These are phyloP conservation scores for Phytophthora citrophthora DNA, from an alignment of 352 stramenopile genomes.

Conservation along the genomic window DNA sequence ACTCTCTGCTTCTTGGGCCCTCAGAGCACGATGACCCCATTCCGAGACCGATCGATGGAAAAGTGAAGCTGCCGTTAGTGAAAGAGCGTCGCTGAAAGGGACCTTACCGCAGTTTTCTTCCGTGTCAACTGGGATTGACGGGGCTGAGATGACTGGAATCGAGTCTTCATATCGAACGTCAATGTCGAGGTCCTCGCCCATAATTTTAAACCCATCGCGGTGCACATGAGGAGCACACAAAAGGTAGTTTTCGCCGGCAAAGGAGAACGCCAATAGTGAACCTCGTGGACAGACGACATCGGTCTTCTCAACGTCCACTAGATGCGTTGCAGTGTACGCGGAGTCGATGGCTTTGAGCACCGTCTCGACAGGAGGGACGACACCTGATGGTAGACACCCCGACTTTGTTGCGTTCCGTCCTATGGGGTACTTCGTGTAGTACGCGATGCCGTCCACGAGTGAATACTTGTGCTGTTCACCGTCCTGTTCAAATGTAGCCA, in stretches of 20 bases:
- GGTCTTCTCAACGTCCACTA: conserved; percentile 2
- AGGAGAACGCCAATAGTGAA: conserved; percentile 23
- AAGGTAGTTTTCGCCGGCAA: conserved; percentile 43
- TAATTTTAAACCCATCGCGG: conserved; percentile 23
- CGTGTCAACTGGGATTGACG: conserved; percentile 2
- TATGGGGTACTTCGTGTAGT: conserved; percentile 29
- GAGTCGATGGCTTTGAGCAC: conserved; percentile 21
- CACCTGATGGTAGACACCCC: conserved; percentile 22
- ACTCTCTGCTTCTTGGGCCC: conserved; percentile 13
- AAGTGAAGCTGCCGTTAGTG: not conserved
- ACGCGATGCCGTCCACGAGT: conserved; percentile 41
- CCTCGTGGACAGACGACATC: conserved; percentile 4
- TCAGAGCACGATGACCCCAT: conserved; percentile 19
- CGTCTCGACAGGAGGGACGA: conserved; percentile 30
- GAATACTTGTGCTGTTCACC: conserved; percentile 42
- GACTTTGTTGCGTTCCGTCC: conserved; percentile 16
- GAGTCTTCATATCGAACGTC: conserved; percentile 26
- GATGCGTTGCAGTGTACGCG: conserved; percentile 12
- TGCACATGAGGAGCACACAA: conserved; percentile 26
- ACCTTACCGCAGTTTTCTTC: conserved; percentile 17
- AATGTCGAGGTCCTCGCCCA: conserved; percentile 32
- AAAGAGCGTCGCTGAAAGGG: not conserved
- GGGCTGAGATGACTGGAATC: conserved; percentile 4
- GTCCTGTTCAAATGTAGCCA: conserved; percentile 35
- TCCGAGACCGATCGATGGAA: conserved; percentile 12